Evolutionary conservation across 192 early-diverging fungal species (phyloP), one percentile per base, ranked within the genome.

Genomic region (Entomortierella parvispora): DNA sequence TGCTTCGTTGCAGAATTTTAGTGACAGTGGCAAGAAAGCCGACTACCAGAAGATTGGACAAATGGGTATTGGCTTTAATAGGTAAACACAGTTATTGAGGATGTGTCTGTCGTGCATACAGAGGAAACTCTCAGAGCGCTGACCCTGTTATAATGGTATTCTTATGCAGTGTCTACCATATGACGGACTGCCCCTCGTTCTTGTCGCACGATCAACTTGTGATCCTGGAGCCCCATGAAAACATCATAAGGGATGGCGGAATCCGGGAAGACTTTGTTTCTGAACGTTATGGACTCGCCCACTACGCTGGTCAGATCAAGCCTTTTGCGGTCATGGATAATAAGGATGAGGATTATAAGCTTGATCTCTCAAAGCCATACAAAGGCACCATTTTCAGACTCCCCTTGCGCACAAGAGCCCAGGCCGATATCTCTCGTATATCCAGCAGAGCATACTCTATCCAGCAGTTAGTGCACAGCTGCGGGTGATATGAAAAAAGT

Each of bases 341-440:
- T 17, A n/a, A n/a, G n/a, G n/a, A n/a, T n/a, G n/a, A n/a, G n/a
- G n/a, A n/a, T n/a, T n/a, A n/a, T n/a, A 80, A 40, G 5, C 37
- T 74, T 11, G 79, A 80, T 12, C 77, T 80, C 26, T 40, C 69
- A 12, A 46, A 44, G n/a, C 12, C 58, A 3, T 82, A 68, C 52
- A 12, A 56, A 9, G 81, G 81, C 22, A 82, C 81, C 0, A 44
- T 82, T 9, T 82, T 82, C 25, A 63, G 81, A 9, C 81, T 76
- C 49, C 80, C 81, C 12, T 58, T 82, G 11, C 76, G 80, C n/a
- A 82, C 81, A 11, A 14, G 44, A 11, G 44, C 53, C 1, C 77
- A 79, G 44, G 71, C 80, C 33, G 22, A 49, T n/a, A 33, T 8
- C 3, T 82, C 81, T 0, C 14, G 52, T 9, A 46, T 82, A 1